Base-by-base conservation (phyloP, 2,329 filamentous ascomycete species). In the Beauveria caledonica region DNA sequence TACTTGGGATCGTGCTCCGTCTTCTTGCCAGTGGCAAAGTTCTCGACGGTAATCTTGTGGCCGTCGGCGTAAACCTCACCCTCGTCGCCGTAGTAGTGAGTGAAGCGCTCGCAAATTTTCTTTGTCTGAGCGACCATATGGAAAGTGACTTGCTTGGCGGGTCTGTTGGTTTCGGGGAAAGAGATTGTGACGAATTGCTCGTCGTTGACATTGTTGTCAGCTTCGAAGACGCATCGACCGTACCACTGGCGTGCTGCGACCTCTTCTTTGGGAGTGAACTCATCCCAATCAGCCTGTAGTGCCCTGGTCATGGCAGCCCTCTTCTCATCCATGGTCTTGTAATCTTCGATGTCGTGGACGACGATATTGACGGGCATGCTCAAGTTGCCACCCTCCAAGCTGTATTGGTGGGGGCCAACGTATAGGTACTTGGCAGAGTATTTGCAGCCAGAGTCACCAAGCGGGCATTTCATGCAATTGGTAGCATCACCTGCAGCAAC, bases 91-190 rank as follows among this genome's bases (percentile, higher is more conserved):
- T 97, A 96, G 51, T 97, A 85, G 62, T 90, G 79, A 0, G 90
- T 92, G 62, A 92, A 87, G 3, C 94, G 86, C 65, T 96, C 84
- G 72, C 93, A 97, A 66, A 95, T 88, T 69, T 88, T 87, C 69
- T 90, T 86, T 0, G 92, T 96, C 63, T 92, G 90, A 2, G 93
- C 92, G 2, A 93, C 87, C 93, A 97, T 97, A 73, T 97, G 93
- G 71, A 97, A 89, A 2, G 86, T 86, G 1, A 92, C 93, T 17
- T 88, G 91, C 76, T 97, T 97, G 48, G 90, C 84, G 2, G 84
- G 84, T 25, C 85, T 78, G 51, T 61, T 62, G n/a, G 67, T 66
- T 61, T 95, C 90, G 13, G 92, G 88, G 92, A 93, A 97, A 4
- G 83, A 85, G 57, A 97, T 84, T 0, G 89, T 93, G 21, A 97